phyloP scores from a whole-genome alignment of 345 rosid species.

The Aquilaria yunnanensis region DNA sequence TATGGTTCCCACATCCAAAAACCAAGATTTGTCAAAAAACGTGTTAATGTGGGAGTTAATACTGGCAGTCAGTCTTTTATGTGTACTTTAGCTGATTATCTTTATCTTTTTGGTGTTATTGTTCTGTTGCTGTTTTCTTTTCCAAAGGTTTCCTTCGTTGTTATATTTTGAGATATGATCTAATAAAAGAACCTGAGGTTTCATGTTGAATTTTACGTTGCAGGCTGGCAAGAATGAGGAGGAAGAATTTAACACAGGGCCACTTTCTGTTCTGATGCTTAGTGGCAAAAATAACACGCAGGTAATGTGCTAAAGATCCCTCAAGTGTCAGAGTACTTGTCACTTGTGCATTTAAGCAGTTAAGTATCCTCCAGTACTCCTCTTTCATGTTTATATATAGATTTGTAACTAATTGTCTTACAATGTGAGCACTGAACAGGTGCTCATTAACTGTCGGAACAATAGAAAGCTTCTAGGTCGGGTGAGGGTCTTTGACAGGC shows the following conservation, averaged over 20 bases:
- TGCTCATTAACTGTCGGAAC: conserved; percentile 86
- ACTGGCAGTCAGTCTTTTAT: no score
- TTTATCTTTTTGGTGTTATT: no score
- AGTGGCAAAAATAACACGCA: conserved; percentile 95
- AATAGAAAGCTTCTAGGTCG: conserved; percentile 88
- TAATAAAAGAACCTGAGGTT: background rate
- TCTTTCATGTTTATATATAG: background rate
- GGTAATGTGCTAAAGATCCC: conserved; percentile 25
- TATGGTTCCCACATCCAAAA: no score
- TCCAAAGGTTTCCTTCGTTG: background rate
- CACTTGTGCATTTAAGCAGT: background rate
- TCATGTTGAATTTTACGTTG: background rate
- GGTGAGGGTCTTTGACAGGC: conserved; percentile 94
- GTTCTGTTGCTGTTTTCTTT: background rate
- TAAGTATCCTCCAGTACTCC: background rate
- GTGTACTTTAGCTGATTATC: no score
- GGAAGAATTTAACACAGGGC: conserved; percentile 95
- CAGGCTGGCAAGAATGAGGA: conserved; percentile 71
- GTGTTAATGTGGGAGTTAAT: no score
- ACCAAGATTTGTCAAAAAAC: no score
- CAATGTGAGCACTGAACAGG: conserved; percentile 26
- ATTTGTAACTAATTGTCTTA: background rate
- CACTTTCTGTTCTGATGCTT: conserved; percentile 96
- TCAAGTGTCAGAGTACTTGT: background rate
- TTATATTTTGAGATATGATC: background rate